Evolutionary conservation across 73 alveolate genomes (phyloP), one percentile per base, ranked within the genome.

Genomic region (Symbiodinium natans): DNA sequence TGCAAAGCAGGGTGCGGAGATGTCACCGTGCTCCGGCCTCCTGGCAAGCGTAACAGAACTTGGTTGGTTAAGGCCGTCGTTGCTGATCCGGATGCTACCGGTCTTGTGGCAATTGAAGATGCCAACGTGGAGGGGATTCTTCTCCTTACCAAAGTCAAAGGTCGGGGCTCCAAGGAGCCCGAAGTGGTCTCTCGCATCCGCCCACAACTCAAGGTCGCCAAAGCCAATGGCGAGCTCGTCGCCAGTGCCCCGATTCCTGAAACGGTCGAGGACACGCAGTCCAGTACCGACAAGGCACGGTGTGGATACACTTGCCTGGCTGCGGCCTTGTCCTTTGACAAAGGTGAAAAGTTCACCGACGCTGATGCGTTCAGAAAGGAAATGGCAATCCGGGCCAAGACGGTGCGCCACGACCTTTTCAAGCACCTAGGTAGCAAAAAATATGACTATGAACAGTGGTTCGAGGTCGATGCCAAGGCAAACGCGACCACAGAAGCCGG

Each of bases 301-400:
- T 83, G 92, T 25, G 92, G 92, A 2, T 83, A 83, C 73, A 13
- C 31, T 10, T 83, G 92, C 41, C 19, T 83, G 5, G 92, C 92
- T 5, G 92, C 92, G 21, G 92, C 34, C 27, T 10, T 83, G 73
- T 68, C 92, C 39, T 21, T 39, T 7, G 92, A 83, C 15, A 29
- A 11, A 25, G 92, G 92, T 13, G 42, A 83, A 41, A 3, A 23
- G 2, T 10, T 27, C 41, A 31, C 7, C 33, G 1, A 4, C 59
- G 3, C 39, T 33, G n/a, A 39, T 5, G 42, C 6, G 25, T 6
- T 46, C 59, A 46, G 13, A 46, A 27, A 10, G 1, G 33, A 13
- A 8, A 19, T 83, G 71, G 29, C 2, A 23, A 41, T 73, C 9
- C 36, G 92, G 21, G 39, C 74, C 25, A 46, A 52, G n/a, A 41